Evolutionary conservation across 139 green algal genomes (phyloP).

Genomic region (Chlorella sp.): DNA sequence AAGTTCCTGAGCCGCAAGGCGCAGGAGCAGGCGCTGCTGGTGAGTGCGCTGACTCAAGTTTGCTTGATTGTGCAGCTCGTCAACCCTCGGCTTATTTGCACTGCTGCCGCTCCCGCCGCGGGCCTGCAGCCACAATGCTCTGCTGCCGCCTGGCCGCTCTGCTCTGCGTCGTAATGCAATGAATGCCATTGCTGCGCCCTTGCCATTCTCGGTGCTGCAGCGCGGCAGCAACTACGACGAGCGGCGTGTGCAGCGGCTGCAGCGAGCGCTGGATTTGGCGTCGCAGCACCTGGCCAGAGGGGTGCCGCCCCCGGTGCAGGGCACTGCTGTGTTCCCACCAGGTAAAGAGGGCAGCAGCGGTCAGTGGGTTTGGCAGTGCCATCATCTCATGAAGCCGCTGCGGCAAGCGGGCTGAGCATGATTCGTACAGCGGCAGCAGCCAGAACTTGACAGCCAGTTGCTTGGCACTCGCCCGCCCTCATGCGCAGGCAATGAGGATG

Average conservation of each 20-base stretch:
- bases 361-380: neutral
- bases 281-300: neutral
- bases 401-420: too few species aligned
- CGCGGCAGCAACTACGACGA: slow-evolving; percentile 9
- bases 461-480: neutral
- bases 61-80: too few species aligned
- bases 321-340: neutral
- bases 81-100: too few species aligned
- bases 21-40: neutral
- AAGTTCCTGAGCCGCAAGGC: slow-evolving; percentile 7
- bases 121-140: too few species aligned
- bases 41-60: too few species aligned
- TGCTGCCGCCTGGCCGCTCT: neutral
- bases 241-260: slow-evolving; percentile 24
- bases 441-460: neutral
- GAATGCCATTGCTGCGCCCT: too few species aligned
- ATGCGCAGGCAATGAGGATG: slow-evolving; percentile 35
- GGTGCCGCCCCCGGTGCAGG: neutral
- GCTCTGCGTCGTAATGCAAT: too few species aligned
- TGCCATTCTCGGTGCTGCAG: too few species aligned
- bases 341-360: neutral
- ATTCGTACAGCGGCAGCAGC: too few species aligned
- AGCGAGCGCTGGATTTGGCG: neutral
- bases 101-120: too few species aligned
- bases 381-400: too few species aligned